phyloP scores from a whole-genome alignment of 495 filamentous ascomycete genomes.

The Penicillium bovifimosum region DNA sequence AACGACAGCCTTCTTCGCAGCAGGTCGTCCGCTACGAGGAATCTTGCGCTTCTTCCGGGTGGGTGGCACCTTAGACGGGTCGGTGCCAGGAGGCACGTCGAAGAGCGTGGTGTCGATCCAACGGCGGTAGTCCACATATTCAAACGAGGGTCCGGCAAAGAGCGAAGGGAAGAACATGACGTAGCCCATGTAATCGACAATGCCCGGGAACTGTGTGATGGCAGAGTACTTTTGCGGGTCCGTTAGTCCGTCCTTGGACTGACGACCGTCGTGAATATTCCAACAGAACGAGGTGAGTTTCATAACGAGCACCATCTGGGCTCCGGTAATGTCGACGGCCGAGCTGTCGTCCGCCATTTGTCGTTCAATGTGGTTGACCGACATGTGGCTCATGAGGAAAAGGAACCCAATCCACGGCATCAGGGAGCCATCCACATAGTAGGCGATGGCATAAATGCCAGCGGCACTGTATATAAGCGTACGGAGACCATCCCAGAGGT shows the following conservation, averaged over 20 bases:
- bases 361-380: conserved; percentile 77
- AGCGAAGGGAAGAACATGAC: conserved; percentile 92
- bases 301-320: conserved; percentile 98
- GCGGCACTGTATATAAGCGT: conserved; percentile 74
- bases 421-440: conserved; percentile 79
- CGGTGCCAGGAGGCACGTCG: conserved; percentile 69
- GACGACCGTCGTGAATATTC: conserved; percentile 87
- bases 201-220: conserved; percentile 61
- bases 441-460: conserved; percentile 77
- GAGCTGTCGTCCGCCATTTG: conserved; percentile 61
- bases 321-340: conserved; percentile 82
- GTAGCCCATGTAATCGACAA: conserved; percentile 81
- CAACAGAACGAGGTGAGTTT: conserved; percentile 97
- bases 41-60: conserved; percentile 94
- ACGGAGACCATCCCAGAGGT: conserved; percentile 80
- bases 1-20: conserved; percentile 63
- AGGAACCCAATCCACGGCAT: conserved; percentile 98
- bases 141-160: conserved; percentile 83
- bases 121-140: conserved; percentile 83
- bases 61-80: conserved; percentile 72
- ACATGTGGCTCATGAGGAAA: conserved; percentile 95
- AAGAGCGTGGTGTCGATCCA: conserved; percentile 97
- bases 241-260: conserved; percentile 71
- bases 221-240: conserved; percentile 82
- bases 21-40: conserved; percentile 82